Percentiles rank a stretch among this genome's conserved stretches.
These are phyloP conservation scores for Solanum hybrid DNA, from an alignment of 305 asterid species.

Conservation along the genomic window DNA sequence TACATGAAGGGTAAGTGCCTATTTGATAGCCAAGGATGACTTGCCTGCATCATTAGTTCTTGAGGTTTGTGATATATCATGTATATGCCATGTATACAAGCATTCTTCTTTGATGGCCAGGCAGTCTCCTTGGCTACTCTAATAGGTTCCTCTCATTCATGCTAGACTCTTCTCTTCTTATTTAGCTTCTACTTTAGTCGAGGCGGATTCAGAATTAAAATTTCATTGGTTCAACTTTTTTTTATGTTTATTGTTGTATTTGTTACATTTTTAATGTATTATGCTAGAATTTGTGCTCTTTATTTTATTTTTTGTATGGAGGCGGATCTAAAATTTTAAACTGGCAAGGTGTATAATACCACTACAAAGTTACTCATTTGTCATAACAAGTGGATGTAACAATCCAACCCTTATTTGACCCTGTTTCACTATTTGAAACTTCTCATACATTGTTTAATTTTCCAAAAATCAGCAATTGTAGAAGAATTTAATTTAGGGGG, in stretches of 20 bases:
- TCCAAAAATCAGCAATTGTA: neutral
- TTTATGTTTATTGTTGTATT: neutral
- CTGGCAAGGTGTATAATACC: neutral
- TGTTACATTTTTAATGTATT: neutral
- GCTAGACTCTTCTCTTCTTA: slow-evolving; percentile 15
- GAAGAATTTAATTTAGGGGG: neutral
- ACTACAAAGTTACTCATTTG: neutral
- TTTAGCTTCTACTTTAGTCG: neutral
- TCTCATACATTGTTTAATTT: neutral
- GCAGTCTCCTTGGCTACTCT: slow-evolving; percentile 27
- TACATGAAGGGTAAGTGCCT: slow-evolving; percentile 32
- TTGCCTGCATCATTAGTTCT: slow-evolving; percentile 41
- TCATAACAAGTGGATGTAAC: neutral
- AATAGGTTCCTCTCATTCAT: slow-evolving; percentile 14
- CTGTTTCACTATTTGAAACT: neutral
- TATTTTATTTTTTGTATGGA: neutral
- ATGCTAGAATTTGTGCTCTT: neutral
- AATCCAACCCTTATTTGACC: neutral
- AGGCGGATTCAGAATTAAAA: neutral
- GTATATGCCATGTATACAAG: neutral
- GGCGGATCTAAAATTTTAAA: neutral
- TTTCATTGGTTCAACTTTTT: neutral
- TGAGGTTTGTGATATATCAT: neutral
- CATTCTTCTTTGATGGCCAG: slow-evolving; percentile 5
- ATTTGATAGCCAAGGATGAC: slow-evolving; percentile 83